Percentiles rank a stretch among this genome's conserved stretches.
Conservation (phyloP, 225 moss, liverwort and hornwort species). For the Physcomitrium patens region DNA sequence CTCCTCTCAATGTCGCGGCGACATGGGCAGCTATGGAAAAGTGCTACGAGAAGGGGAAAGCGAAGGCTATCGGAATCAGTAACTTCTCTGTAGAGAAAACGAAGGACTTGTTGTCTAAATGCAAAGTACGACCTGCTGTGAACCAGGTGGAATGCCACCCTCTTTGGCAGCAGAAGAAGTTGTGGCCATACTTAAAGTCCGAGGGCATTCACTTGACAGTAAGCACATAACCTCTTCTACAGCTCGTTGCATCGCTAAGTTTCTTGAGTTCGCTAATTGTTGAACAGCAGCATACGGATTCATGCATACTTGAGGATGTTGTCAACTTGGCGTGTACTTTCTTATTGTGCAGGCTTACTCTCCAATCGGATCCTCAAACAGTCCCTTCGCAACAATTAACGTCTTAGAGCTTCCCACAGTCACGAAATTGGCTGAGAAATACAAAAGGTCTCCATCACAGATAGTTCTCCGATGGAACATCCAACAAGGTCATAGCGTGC, state of each 20-base stretch:
- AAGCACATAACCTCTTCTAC: constrained; percentile 30
- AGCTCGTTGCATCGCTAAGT: background rate
- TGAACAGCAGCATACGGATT: too few relatives aligned
- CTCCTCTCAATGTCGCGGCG: constrained; percentile 42
- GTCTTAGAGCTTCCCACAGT: constrained; percentile 45
- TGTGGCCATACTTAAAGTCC: constrained; percentile 43
- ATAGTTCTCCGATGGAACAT: constrained; percentile 62
- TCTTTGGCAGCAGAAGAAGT: constrained; percentile 62
- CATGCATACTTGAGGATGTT: background rate
- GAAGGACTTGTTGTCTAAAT: constrained; percentile 42
- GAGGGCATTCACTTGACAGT: constrained; percentile 58
- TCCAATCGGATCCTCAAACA: constrained; percentile 55
- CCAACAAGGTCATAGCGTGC: constrained; percentile 51
- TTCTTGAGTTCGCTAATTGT: too few relatives aligned
- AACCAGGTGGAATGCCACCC: constrained; percentile 69
- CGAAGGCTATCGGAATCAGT: constrained; percentile 56
- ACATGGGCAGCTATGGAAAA: constrained; percentile 59
- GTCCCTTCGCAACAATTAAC: constrained; percentile 48
- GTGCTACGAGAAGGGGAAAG: constrained; percentile 49
- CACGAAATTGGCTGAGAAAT: constrained; percentile 43
- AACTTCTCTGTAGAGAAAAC: constrained; percentile 56
- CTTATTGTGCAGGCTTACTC: constrained; percentile 50
- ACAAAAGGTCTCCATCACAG: constrained; percentile 52
- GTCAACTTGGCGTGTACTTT: background rate
- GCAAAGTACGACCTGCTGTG: constrained; percentile 58